Evolutionary conservation across 2,329 filamentous ascomycete genomes (phyloP).

Genomic region (Fusarium sp.): DNA sequence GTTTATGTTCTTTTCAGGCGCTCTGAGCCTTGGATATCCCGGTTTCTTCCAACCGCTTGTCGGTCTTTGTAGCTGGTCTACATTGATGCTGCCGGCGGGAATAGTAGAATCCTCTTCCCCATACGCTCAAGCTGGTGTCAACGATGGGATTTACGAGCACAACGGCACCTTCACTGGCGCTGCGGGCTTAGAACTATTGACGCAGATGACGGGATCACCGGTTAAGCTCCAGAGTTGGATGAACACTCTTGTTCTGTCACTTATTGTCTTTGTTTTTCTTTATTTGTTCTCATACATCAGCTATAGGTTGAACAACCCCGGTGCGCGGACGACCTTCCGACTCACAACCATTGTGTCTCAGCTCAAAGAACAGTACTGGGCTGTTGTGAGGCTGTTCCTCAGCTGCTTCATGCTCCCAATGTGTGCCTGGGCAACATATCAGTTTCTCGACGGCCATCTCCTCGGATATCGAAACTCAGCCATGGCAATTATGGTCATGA

Average conservation of each 20-base stretch:
- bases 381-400: conserved; percentile 75
- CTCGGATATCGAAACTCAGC: conserved; percentile 43
- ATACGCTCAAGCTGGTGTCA: conserved; percentile 47
- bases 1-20: conserved; percentile 78
- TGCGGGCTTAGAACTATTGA: conserved; percentile 73
- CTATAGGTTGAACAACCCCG: not conserved
- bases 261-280: conserved; percentile 69
- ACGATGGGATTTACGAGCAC: conserved; percentile 73
- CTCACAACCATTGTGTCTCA: conserved; percentile 41
- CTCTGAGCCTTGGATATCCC: conserved; percentile 76
- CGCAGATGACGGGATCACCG: conserved; percentile 75
- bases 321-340: fast-evolving
- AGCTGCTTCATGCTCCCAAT: conserved; percentile 82
- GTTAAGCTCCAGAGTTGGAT: conserved; percentile 74
- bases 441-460: conserved; percentile 59
- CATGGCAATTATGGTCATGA: conserved; percentile 53
- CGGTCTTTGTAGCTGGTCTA: conserved; percentile 76
- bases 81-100: conserved; percentile 68
- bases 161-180: conserved; percentile 71
- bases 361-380: conserved; percentile 58
- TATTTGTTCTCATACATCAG: conserved; percentile 66
- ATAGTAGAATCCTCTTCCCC: conserved; percentile 36
- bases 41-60: conserved; percentile 80
- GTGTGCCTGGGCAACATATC: conserved; percentile 78
- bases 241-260: conserved; percentile 76